Conservation (phyloP, 768 basidiomycete species). For the Dendrothele bispora region DNA sequence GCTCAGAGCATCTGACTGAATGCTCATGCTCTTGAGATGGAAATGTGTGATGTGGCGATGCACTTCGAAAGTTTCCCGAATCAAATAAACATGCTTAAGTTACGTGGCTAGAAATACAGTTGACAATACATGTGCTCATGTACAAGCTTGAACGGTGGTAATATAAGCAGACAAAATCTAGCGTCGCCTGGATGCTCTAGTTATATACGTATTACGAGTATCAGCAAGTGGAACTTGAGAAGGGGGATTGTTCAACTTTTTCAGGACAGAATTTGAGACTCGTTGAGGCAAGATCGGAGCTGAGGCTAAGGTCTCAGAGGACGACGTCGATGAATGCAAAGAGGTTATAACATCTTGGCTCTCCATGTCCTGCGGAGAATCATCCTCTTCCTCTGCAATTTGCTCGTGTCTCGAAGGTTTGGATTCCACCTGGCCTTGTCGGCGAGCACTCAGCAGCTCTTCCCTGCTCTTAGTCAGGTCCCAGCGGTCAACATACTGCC, state of each 20-base stretch:
- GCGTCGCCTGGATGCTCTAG: constrained; percentile 24
- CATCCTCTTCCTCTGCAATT: too few relatives aligned
- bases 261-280: constrained; percentile 12
- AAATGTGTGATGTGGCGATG: too few relatives aligned
- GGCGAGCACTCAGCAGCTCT: constrained; percentile 55
- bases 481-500: constrained; percentile 74
- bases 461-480: constrained; percentile 65
- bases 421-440: too few relatives aligned
- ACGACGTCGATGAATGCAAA: constrained; percentile 9
- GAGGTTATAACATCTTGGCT: constrained; percentile 20
- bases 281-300: constrained; percentile 4
- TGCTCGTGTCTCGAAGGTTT: too few relatives aligned
- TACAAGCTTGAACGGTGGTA: background rate
- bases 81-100: too few relatives aligned
- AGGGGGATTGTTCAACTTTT: constrained; percentile 14
- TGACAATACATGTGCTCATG: background rate
- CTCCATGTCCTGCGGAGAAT: constrained; percentile 45
- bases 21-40: too few relatives aligned
- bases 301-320: constrained; percentile 2
- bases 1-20: too few relatives aligned
- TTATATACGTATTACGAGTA: constrained; percentile 42
- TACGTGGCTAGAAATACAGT: too few relatives aligned
- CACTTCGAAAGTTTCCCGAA: too few relatives aligned
- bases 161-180: background rate
- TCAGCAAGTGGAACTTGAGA: constrained; percentile 38